These are phyloP conservation scores for Leccinum subatratum DNA, from an alignment of 1,284 basidiomycete genomes.

Conservation along the genomic window DNA sequence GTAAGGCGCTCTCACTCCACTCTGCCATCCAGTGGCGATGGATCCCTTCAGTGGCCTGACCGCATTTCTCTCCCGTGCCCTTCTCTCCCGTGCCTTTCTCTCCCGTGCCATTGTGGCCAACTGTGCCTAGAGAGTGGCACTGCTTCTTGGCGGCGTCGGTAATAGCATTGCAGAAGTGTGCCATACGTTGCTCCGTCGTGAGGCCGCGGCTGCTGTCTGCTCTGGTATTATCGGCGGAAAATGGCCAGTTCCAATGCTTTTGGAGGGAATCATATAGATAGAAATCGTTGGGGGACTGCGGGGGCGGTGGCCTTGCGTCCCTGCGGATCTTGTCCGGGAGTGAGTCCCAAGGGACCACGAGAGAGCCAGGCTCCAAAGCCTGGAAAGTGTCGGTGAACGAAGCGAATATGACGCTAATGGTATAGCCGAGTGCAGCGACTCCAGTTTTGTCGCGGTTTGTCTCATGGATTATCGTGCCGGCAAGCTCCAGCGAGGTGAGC, in stretches of 20 bases:
- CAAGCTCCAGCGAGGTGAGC: neutral
- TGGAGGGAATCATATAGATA: too few species aligned
- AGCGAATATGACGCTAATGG: neutral
- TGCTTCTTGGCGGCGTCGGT: neutral
- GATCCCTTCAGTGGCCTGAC: too few species aligned
- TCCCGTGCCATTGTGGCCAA: too few species aligned
- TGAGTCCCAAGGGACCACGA: too few species aligned
- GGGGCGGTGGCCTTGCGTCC: neutral
- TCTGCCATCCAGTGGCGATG: slow-evolving; percentile 5
- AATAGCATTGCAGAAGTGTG: slow-evolving; percentile 3
- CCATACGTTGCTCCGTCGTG: neutral
- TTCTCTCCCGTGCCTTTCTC: too few species aligned
- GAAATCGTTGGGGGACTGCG: neutral
- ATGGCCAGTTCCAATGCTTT: too few species aligned
- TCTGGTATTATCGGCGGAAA: too few species aligned
- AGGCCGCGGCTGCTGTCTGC: too few species aligned
- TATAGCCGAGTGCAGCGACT: slow-evolving; percentile 2
- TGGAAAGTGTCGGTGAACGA: neutral
- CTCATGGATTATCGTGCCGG: neutral
- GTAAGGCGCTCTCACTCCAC: slow-evolving; percentile 1
- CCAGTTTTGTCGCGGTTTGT: too few species aligned
- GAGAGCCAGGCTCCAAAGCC: too few species aligned
- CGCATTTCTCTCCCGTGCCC: too few species aligned
- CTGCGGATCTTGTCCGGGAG: too few species aligned
- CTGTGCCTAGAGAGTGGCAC: neutral